Conservation (phyloP, 2,329 filamentous ascomycete genomes). For the Magnaporthiopsis poae region DNA sequence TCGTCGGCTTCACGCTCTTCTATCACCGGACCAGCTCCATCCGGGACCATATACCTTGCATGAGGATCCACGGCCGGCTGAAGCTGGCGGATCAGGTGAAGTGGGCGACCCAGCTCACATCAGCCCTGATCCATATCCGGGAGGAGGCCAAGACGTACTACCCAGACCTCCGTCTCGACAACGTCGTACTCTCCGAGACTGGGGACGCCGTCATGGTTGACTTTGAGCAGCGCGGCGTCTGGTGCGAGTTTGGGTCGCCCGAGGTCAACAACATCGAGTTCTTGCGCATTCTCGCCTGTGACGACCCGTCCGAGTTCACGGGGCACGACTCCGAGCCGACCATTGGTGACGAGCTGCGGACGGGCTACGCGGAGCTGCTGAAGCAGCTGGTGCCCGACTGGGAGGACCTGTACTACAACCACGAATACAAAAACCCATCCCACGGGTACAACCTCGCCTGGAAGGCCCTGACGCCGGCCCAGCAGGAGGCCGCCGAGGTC, state of each 20-base stretch:
- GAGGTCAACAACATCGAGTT: conserved; percentile 53
- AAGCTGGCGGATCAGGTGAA: conserved; percentile 34
- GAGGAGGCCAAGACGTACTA: conserved; percentile 39
- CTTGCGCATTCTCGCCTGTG: conserved; percentile 41
- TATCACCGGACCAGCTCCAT: conserved; percentile 45
- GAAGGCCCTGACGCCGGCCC: conserved; percentile 38
- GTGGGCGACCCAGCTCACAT: conserved; percentile 45
- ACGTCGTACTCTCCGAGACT: conserved; percentile 41
- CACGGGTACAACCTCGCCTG: conserved; percentile 47
- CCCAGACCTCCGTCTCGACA: conserved; percentile 50
- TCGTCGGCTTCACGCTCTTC: conserved; percentile 47
- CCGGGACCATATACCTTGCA: conserved; percentile 43
- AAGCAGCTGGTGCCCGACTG: conserved; percentile 38
- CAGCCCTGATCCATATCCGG: conserved; percentile 41
- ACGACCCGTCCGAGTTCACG: conserved; percentile 23
- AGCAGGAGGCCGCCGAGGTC: conserved; percentile 49
- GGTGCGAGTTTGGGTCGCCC: conserved; percentile 51
- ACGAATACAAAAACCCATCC: conserved; percentile 36
- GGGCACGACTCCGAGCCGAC: conserved; percentile 23
- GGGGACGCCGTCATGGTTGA: conserved; percentile 47
- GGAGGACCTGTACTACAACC: conserved; percentile 14
- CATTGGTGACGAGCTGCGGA: conserved; percentile 28
- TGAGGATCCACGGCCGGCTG: conserved; percentile 36
- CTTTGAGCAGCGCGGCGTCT: conserved; percentile 54
- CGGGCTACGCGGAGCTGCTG: conserved; percentile 31